A percentile compares a stretch with the other conserved stretches of the same genome.
Conservation (phyloP, 1,139 yeast genomes). For the Lodderomyces parapsilosis region DNA sequence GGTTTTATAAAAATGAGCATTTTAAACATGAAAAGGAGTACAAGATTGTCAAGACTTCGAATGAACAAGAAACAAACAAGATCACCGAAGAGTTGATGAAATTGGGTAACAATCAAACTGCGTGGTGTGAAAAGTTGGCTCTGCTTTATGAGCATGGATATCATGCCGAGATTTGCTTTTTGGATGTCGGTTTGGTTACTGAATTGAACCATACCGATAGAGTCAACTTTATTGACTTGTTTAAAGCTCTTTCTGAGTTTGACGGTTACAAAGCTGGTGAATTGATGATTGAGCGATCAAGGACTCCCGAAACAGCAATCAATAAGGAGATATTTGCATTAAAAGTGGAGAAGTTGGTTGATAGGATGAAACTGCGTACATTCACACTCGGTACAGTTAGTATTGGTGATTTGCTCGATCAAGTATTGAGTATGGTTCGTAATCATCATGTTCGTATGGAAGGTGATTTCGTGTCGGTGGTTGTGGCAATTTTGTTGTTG, state of each 20-base stretch:
- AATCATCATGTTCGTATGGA: conserved; percentile 96
- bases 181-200: conserved; percentile 92
- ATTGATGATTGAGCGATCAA: conserved; percentile 88
- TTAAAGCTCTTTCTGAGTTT: conserved; percentile 84
- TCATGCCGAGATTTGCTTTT: conserved; percentile 83
- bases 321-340: conserved; percentile 82
- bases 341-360: conserved; percentile 81
- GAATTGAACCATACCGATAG: conserved; percentile 78
- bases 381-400: conserved; percentile 91
- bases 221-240: conserved; percentile 82
- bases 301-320: conserved; percentile 90
- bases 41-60: conserved; percentile 45
- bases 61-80: conserved; percentile 47
- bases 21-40: conserved; percentile 47
- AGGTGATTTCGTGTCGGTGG: conserved; percentile 91
- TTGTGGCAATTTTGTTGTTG: conserved; percentile 81
- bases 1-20: conserved; percentile 59
- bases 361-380: conserved; percentile 78
- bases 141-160: conserved; percentile 59
- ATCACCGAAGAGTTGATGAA: conserved; percentile 47
- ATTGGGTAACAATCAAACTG: conserved; percentile 36
- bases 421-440: conserved; percentile 87
- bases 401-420: conserved; percentile 86
- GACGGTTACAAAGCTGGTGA: conserved; percentile 96
- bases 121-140: conserved; percentile 52